Evolutionary conservation across 257 asterid genomes (phyloP).

Genomic region (Capsicum pubescens): DNA sequence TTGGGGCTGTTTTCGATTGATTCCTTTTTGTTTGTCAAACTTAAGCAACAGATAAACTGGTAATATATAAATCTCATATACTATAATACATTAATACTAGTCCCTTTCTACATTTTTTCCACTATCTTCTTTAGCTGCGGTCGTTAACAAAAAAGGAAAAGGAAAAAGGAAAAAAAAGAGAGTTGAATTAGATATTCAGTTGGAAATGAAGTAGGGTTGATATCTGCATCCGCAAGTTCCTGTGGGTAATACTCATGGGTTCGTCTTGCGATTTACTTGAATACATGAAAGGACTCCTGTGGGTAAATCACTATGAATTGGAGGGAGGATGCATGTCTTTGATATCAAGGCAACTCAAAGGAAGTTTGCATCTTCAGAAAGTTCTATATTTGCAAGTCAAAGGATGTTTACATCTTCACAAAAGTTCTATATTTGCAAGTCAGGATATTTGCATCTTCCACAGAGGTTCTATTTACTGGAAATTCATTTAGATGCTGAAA

Average conservation of each 20-base stretch:
- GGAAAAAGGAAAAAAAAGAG: neutral
- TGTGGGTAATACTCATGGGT: neutral
- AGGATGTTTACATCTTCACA: neutral
- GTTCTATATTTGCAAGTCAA: neutral
- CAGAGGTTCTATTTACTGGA: neutral
- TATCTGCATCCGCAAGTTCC: neutral
- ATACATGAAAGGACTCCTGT: constrained; percentile 8
- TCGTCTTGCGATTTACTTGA: neutral
- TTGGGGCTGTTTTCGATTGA: neutral
- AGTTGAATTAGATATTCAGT: neutral
- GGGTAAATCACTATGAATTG: neutral
- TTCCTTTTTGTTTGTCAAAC: neutral
- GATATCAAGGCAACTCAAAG: neutral
- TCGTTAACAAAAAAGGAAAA: neutral
- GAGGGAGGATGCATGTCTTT: neutral
- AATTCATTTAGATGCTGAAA: neutral
- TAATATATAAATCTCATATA: neutral
- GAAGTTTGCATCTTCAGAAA: neutral
- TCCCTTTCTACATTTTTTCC: neutral
- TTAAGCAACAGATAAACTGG: neutral
- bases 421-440: neutral
- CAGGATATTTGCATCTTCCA: neutral
- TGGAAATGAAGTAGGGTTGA: neutral
- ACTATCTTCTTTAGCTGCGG: neutral
- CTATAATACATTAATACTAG: neutral